Conservation (phyloP, 176 grass and related monocot species). For the Oryza longistaminata region DNA sequence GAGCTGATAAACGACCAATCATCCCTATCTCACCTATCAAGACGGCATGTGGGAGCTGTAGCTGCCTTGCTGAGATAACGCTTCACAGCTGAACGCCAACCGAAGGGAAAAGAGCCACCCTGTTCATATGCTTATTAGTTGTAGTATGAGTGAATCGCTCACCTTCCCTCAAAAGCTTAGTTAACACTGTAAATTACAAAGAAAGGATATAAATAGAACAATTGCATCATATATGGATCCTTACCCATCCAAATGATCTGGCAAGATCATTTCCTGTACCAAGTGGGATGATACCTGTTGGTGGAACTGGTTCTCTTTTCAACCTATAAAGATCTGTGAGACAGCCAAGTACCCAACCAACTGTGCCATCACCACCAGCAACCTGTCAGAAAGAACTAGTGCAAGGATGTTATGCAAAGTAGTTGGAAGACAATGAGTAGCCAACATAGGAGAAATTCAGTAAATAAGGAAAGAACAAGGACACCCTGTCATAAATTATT, state of each 20-base stretch:
- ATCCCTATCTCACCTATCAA: conserved; percentile 69
- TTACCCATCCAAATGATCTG: conserved; percentile 97
- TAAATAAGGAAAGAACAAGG: neutral
- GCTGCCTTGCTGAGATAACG: conserved; percentile 64
- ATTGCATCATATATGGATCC: conserved; percentile 6
- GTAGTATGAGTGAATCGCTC: neutral
- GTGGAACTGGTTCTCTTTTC: conserved; percentile 85
- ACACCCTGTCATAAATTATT: neutral
- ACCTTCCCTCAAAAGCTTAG: neutral
- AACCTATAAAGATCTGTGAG: conserved; percentile 75
- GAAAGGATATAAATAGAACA: conserved; percentile 17
- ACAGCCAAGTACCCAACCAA: conserved; percentile 92
- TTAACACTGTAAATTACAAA: conserved; percentile 5
- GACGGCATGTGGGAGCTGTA: conserved; percentile 53
- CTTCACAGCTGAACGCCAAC: conserved; percentile 90
- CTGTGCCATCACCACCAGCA: conserved; percentile 96
- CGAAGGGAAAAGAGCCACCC: conserved; percentile 97
- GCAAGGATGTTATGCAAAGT: conserved; percentile 33
- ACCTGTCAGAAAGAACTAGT: conserved; percentile 70
- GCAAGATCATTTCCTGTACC: conserved; percentile 97
- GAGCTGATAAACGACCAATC: conserved; percentile 14
- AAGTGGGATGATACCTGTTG: conserved; percentile 96
- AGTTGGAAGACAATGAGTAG: conserved; percentile 25
- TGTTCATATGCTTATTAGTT: conserved; percentile 40
- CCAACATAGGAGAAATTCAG: neutral